Evolutionary conservation across 2,329 filamentous ascomycete species (phyloP).

Genomic region (Cladosporium sp.): DNA sequence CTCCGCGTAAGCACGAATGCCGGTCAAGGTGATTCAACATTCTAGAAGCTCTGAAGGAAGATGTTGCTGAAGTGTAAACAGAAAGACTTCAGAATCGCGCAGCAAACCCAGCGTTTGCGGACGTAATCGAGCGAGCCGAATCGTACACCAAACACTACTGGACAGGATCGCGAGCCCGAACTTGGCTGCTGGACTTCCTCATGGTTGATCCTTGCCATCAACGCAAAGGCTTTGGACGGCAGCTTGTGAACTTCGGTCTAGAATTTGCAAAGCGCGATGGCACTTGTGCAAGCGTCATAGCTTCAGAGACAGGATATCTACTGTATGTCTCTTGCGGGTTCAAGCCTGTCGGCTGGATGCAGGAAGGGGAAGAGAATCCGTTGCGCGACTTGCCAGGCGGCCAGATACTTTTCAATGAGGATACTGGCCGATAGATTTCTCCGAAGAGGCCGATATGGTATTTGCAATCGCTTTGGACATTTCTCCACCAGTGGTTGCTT

Average conservation of each 20-base stretch:
- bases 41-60: no score
- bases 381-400: constrained; percentile 3
- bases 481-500: no score
- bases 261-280: constrained; percentile 39
- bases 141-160: constrained; percentile 21
- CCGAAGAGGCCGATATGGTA: no score
- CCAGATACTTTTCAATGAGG: constrained; percentile 6
- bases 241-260: constrained; percentile 24
- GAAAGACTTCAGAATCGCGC: constrained; percentile 18
- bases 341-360: not conserved
- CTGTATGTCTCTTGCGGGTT: constrained; percentile 16
- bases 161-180: constrained; percentile 19
- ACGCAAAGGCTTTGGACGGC: constrained; percentile 21
- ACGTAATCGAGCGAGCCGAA: constrained; percentile 13
- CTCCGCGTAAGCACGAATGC: not conserved
- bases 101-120: constrained; percentile 14
- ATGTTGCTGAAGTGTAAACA: not conserved
- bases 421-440: not conserved
- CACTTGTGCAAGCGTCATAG: constrained; percentile 39
- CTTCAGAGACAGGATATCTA: constrained; percentile 10
- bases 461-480: no score
- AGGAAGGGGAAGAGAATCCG: constrained; percentile 9
- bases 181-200: constrained; percentile 22
- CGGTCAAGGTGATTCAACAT: not conserved
- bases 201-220: constrained; percentile 20